Percentiles rank a stretch among this genome's conserved stretches.
Evolutionary conservation across 2,329 filamentous ascomycete species (phyloP).

Genomic region (Epichloe hybrida): DNA sequence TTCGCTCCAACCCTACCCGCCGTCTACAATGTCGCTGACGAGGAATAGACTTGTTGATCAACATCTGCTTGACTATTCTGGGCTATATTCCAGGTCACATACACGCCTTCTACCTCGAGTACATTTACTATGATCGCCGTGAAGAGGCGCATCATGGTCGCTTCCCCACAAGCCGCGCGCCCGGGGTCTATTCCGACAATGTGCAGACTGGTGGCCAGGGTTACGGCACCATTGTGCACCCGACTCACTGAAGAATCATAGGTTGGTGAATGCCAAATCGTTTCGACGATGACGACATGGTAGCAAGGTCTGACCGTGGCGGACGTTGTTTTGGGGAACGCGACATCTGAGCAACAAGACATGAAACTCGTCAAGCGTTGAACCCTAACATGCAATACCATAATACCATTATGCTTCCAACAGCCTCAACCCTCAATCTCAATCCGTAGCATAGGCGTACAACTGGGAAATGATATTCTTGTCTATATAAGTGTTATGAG

Average conservation of each 20-base stretch:
- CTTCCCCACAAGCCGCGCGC: slow-evolving; percentile 39
- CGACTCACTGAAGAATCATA: slow-evolving; percentile 8
- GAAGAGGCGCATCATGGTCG: slow-evolving; percentile 48
- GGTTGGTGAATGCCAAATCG: not conserved
- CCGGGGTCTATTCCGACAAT: slow-evolving; percentile 58
- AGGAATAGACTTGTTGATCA: slow-evolving; percentile 46
- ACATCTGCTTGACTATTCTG: slow-evolving; percentile 51
- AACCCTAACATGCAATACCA: too few species aligned
- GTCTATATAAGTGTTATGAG: too few species aligned
- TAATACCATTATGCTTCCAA: too few species aligned
- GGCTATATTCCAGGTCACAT: slow-evolving; percentile 69
- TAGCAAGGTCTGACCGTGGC: not conserved
- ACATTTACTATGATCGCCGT: slow-evolving; percentile 65
- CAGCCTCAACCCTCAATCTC: too few species aligned
- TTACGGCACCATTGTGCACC: slow-evolving; percentile 38
- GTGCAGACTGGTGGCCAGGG: slow-evolving; percentile 61
- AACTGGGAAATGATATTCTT: too few species aligned
- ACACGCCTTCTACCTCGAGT: slow-evolving; percentile 71
- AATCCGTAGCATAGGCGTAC: too few species aligned
- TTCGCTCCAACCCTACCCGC: not conserved
- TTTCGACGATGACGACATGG: too few species aligned
- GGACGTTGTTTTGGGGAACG: not conserved
- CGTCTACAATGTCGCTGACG: slow-evolving; percentile 5
- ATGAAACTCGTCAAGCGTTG: not conserved
- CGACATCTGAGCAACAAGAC: not conserved